phyloP scores from a whole-genome alignment of 192 early-diverging fungal genomes.

The Coemansia sp. region DNA sequence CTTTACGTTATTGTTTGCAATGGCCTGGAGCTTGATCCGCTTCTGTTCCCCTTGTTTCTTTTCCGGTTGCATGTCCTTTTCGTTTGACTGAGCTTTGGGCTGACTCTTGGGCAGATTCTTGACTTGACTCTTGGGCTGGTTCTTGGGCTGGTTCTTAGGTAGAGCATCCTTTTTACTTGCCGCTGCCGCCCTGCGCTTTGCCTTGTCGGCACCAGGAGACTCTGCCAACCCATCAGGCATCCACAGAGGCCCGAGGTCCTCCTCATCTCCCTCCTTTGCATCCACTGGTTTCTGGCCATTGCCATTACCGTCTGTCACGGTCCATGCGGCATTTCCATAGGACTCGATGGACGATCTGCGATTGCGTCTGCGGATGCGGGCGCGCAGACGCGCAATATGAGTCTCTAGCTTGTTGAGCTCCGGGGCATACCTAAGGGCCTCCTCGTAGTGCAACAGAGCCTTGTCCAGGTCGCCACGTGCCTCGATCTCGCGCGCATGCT shows the following conservation, averaged over 20 bases:
- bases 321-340: constrained; percentile 24
- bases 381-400: constrained; percentile 48
- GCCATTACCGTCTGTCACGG: not conserved
- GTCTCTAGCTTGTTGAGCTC: constrained; percentile 50
- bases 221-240: constrained; percentile 40
- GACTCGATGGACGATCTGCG: constrained; percentile 40
- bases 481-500: constrained; percentile 54
- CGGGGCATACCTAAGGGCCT: constrained; percentile 49
- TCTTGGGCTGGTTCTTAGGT: not conserved
- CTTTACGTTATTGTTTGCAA: not conserved
- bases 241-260: constrained; percentile 37
- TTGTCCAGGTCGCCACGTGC: constrained; percentile 47
- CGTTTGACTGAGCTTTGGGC: not conserved
- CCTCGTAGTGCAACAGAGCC: constrained; percentile 56
- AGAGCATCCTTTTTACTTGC: not conserved
- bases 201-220: constrained; percentile 52
- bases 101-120: not conserved
- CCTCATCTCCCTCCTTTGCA: constrained; percentile 30
- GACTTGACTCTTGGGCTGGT: no score
- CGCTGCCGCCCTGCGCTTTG: constrained; percentile 20
- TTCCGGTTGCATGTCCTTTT: not conserved
- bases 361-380: constrained; percentile 27
- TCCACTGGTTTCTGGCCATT: not conserved
- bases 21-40: constrained; percentile 6
- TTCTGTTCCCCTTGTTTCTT: constrained; percentile 12